phyloP scores from a whole-genome alignment of 768 basidiomycete species.

The Kwoniella dejecticola region DNA sequence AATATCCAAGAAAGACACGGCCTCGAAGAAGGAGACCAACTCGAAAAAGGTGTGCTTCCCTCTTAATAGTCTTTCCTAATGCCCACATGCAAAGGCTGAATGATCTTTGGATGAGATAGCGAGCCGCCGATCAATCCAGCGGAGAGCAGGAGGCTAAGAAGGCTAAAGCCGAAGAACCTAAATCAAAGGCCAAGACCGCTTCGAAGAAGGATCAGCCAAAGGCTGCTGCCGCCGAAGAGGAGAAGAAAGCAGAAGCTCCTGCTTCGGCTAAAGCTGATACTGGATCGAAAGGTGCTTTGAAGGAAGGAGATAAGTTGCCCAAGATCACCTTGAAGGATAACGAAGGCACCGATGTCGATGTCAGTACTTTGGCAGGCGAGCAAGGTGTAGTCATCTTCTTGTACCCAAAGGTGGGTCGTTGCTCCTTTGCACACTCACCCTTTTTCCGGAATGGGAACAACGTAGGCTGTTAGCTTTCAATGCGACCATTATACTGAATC shows the following conservation, averaged over 20 bases:
- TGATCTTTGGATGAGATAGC: neutral
- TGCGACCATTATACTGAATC: no score
- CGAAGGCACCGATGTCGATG: slow-evolving; percentile 74
- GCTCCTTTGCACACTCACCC: neutral
- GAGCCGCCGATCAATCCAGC: slow-evolving; percentile 17
- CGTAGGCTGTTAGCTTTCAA: no score
- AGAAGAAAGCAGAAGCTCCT: slow-evolving; percentile 47
- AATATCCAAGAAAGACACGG: slow-evolving; percentile 9
- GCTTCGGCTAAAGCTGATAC: slow-evolving; percentile 42
- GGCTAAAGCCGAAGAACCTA: slow-evolving; percentile 26
- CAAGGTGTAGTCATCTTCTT: slow-evolving; percentile 72
- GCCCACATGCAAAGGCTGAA: no score
- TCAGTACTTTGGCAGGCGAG: slow-evolving; percentile 62
- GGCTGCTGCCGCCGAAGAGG: slow-evolving; percentile 24
- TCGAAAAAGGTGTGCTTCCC: slow-evolving; percentile 38
- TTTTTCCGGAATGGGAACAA: no score
- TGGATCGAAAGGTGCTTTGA: slow-evolving; percentile 56
- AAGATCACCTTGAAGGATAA: slow-evolving; percentile 77
- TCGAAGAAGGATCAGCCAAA: slow-evolving; percentile 25
- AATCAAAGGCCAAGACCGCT: slow-evolving; percentile 23
- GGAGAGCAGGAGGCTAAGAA: slow-evolving; percentile 18
- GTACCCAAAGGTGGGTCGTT: slow-evolving; percentile 53
- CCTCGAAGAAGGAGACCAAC: slow-evolving; percentile 26
- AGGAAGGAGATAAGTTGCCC: slow-evolving; percentile 75
- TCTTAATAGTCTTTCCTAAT: no score